phyloP scores from a whole-genome alignment of 164 flowering plant genomes.

The Kalanchoe fedtschenkoi region DNA sequence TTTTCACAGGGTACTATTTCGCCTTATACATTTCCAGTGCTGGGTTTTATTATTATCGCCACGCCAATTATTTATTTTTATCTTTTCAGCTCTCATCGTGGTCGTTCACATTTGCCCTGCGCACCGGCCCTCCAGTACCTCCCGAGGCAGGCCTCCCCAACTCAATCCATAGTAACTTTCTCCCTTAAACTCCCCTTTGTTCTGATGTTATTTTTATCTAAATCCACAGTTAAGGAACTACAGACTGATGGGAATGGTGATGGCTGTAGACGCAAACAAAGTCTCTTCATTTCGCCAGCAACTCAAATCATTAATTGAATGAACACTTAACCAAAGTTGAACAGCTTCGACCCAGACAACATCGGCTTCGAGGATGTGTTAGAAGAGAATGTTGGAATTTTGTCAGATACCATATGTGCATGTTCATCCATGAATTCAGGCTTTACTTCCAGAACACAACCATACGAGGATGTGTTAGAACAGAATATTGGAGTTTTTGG shows the following conservation, averaged over 20 bases:
- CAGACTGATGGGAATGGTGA: conserved; percentile 47
- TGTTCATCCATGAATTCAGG: too few species aligned
- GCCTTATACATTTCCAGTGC: not conserved
- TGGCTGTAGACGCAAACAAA: conserved; percentile 64
- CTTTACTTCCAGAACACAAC: too few species aligned
- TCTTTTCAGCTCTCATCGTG: conserved; percentile 61
- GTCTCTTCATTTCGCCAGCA: conserved; percentile 40
- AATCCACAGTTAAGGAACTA: conserved; percentile 70
- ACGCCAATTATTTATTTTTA: not conserved
- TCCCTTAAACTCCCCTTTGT: not conserved
- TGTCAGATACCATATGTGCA: too few species aligned
- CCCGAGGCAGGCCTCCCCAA: conserved; percentile 42
- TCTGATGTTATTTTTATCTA: not conserved
- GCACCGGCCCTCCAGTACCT: conserved; percentile 26
- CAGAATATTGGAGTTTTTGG: too few species aligned
- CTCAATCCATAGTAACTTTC: not conserved
- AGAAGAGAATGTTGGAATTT: too few species aligned
- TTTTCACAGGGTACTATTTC: conserved; percentile 53
- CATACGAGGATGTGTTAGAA: too few species aligned
- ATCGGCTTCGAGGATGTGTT: too few species aligned
- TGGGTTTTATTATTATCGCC: not conserved
- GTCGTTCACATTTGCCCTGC: conserved; percentile 59
- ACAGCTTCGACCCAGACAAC: too few species aligned
- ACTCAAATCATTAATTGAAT: conserved; percentile 37
- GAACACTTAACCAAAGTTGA: too few species aligned